phyloP scores from a whole-genome alignment of 2,329 filamentous ascomycete species.

The Tricladium varicosporioides region DNA sequence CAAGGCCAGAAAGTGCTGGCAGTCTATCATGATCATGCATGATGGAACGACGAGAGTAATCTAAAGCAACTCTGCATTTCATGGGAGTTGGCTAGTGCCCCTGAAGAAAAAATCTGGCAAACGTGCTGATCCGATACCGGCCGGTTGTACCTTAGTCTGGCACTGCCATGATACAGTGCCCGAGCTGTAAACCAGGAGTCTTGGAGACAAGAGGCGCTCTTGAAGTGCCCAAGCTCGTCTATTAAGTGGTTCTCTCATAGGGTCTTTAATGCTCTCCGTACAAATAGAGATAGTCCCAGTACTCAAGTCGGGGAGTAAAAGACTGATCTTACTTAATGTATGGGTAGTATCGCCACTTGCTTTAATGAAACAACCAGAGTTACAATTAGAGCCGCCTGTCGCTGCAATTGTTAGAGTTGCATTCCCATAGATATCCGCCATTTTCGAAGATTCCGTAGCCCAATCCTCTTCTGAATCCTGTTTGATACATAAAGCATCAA shows the following conservation, averaged over 20 bases:
- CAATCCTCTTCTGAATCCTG: conserved; percentile 22
- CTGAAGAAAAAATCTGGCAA: conserved; percentile 2
- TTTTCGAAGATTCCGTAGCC: conserved; percentile 7
- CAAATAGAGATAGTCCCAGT: neutral
- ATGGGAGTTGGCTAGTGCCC: neutral
- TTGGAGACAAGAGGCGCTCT: conserved; percentile 3
- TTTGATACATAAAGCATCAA: neutral
- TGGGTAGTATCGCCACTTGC: neutral
- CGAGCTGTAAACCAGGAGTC: neutral
- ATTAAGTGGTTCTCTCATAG: neutral
- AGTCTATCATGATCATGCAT: conserved; percentile 11
- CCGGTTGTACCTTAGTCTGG: neutral
- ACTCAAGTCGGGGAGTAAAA: neutral
- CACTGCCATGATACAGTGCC: conserved; percentile 1
- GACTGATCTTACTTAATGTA: neutral
- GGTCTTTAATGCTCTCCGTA: neutral
- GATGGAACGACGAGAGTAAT: conserved; percentile 1
- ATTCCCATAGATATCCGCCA: conserved; percentile 6
- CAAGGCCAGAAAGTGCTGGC: conserved; percentile 18
- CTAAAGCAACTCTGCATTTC: neutral
- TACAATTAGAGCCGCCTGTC: conserved; percentile 1
- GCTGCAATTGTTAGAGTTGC: conserved; percentile 13
- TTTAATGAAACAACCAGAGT: conserved; percentile 8
- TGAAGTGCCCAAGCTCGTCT: conserved; percentile 11
- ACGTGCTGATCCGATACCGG: conserved; percentile 3